These are phyloP conservation scores for Ogataea thermomethanolica DNA, from an alignment of 805 yeast species.

Conservation along the genomic window DNA sequence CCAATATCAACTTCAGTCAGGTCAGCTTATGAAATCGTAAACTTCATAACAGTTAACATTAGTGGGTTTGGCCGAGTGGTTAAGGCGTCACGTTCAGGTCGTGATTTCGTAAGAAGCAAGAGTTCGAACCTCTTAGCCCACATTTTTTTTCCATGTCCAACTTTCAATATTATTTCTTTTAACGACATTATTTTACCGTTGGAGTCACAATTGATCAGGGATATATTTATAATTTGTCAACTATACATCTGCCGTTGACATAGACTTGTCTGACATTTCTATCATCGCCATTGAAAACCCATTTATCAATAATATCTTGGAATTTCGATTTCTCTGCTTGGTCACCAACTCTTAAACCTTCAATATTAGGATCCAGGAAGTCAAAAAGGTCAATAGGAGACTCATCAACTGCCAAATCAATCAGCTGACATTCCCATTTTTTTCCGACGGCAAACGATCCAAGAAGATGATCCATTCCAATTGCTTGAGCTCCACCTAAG, in stretches of 20 bases:
- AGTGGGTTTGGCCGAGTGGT: slow-evolving; percentile 32
- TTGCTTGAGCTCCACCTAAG: slow-evolving; percentile 77
- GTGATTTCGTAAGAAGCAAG: slow-evolving; percentile 30
- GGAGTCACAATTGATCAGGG: no score
- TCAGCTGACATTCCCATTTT: slow-evolving; percentile 74
- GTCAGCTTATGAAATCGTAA: background rate
- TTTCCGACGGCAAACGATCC: slow-evolving; percentile 77
- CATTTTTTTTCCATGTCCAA: no score
- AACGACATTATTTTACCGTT: no score
- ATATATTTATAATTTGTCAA: slow-evolving; percentile 35
- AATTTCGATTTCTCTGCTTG: slow-evolving; percentile 29
- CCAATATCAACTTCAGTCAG: background rate
- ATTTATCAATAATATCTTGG: slow-evolving; percentile 62
- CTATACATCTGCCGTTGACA: slow-evolving; percentile 68
- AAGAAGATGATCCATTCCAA: slow-evolving; percentile 48
- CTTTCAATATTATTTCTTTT: no score
- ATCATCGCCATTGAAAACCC: slow-evolving; percentile 91
- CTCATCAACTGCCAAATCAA: slow-evolving; percentile 48
- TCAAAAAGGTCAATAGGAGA: slow-evolving; percentile 70
- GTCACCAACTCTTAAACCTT: slow-evolving; percentile 1
- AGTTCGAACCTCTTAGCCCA: slow-evolving; percentile 32
- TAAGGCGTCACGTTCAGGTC: slow-evolving; percentile 32
- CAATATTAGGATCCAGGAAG: slow-evolving; percentile 50
- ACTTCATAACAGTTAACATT: background rate
- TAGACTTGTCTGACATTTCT: slow-evolving; percentile 74